phyloP scores from a whole-genome alignment of 2,329 filamentous ascomycete species.

The Phialophora chinensis region DNA sequence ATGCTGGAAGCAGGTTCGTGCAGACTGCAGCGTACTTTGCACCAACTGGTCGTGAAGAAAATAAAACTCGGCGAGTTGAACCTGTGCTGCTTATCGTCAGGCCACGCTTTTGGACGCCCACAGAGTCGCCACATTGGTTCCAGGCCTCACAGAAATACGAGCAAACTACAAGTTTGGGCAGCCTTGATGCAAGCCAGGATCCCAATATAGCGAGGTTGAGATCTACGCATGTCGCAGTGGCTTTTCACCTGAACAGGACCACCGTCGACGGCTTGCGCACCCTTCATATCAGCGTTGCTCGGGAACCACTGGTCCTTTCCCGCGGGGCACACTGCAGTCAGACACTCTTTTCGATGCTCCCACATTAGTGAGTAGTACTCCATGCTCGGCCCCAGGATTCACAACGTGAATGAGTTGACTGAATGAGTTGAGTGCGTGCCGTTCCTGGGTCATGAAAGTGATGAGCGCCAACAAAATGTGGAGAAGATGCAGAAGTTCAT shows the following conservation, averaged over 20 bases:
- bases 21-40: constrained; percentile 19
- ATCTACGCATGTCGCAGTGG: neutral
- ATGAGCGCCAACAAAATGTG: constrained; percentile 19
- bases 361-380: neutral
- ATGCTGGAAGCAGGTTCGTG: constrained; percentile 5
- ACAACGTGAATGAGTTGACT: neutral
- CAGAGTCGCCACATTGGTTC: constrained; percentile 16
- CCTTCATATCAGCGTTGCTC: neutral
- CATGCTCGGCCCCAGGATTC: constrained; percentile 2
- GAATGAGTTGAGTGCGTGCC: constrained; percentile 8
- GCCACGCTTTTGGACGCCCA: constrained; percentile 13
- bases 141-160: constrained; percentile 16
- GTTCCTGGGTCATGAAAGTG: constrained; percentile 13
- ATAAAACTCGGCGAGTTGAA: constrained; percentile 10
- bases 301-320: neutral
- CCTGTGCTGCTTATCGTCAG: constrained; percentile 20
- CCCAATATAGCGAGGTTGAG: neutral
- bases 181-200: neutral
- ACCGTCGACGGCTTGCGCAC: neutral
- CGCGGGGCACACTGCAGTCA: neutral
- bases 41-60: neutral
- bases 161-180: constrained; percentile 1
- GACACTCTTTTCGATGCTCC: neutral
- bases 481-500: constrained; percentile 24
- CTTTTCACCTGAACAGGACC: neutral